A percentile compares a stretch with the other conserved stretches of the same genome.
These are phyloP conservation scores for Tuber borchii DNA, from an alignment of 495 filamentous ascomycete genomes.

Conservation along the genomic window DNA sequence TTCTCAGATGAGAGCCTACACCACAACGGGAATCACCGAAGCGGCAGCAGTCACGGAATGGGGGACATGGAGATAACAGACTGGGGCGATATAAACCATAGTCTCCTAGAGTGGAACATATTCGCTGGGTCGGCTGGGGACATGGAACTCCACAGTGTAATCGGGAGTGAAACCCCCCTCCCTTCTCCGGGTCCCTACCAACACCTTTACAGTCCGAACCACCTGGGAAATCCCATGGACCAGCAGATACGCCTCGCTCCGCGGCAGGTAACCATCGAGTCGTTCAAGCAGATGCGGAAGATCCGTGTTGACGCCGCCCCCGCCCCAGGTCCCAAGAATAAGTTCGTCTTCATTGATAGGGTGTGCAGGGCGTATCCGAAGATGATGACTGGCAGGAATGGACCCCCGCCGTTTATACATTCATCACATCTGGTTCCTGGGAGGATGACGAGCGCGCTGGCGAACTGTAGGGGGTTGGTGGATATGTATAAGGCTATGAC, in stretches of 20 bases:
- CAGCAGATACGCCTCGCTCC: conserved; percentile 13
- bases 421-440: conserved; percentile 24
- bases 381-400: conserved; percentile 31
- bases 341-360: conserved; percentile 24
- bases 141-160: conserved; percentile 6
- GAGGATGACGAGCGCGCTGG: conserved; percentile 26
- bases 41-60: conserved; percentile 10
- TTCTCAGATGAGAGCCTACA: conserved; percentile 11
- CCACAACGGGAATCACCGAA: not conserved
- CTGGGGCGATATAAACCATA: conserved; percentile 33
- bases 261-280: conserved; percentile 29
- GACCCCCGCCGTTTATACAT: conserved; percentile 34
- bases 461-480: conserved; percentile 35
- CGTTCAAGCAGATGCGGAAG: conserved; percentile 23
- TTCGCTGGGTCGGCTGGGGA: conserved; percentile 4
- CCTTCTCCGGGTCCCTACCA: not conserved
- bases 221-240: not conserved
- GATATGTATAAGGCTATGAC: conserved; percentile 40
- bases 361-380: conserved; percentile 27
- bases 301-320: conserved; percentile 16
- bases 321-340: conserved; percentile 10
- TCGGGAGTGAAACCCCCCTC: conserved; percentile 2
- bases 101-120: conserved; percentile 24
- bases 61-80: conserved; percentile 16
- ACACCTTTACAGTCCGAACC: not conserved